These are phyloP conservation scores for Porphyrellus cyaneotinctus DNA, from an alignment of 768 basidiomycete species.

Conservation along the genomic window DNA sequence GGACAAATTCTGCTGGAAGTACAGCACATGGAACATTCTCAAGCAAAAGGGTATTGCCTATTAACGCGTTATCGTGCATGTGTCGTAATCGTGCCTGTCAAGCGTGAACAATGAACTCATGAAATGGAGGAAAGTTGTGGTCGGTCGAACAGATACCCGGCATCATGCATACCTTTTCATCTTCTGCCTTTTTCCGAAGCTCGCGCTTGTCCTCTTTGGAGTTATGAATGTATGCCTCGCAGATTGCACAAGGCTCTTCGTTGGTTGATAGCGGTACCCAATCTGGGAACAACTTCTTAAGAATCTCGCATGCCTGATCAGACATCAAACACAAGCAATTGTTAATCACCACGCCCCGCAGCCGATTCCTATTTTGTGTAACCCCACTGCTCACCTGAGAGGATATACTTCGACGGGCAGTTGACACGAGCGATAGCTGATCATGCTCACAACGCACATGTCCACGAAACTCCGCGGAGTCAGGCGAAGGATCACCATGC, in stretches of 20 bases:
- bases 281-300: slow-evolving; percentile 56
- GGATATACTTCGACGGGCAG: slow-evolving; percentile 61
- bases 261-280: slow-evolving; percentile 57
- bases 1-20: slow-evolving; percentile 58
- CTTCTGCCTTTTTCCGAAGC: slow-evolving; percentile 62
- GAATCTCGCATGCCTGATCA: slow-evolving; percentile 51
- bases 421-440: slow-evolving; percentile 49
- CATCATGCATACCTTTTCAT: slow-evolving; percentile 59
- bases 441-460: slow-evolving; percentile 76
- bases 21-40: slow-evolving; percentile 54
- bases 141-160: background rate
- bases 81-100: slow-evolving; percentile 57
- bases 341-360: slow-evolving; percentile 18
- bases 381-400: slow-evolving; percentile 40
- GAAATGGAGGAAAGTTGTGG: slow-evolving; percentile 14
- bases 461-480: slow-evolving; percentile 47
- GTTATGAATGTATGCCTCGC: slow-evolving; percentile 50
- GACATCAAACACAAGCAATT: slow-evolving; percentile 4
- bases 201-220: slow-evolving; percentile 62
- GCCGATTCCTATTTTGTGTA: slow-evolving; percentile 5
- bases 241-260: slow-evolving; percentile 57
- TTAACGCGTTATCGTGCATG: slow-evolving; percentile 55
- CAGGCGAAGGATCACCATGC: slow-evolving; percentile 64
- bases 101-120: slow-evolving; percentile 12
- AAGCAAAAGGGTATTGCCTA: slow-evolving; percentile 41